Conservation (phyloP, 2,329 filamentous ascomycete species). For the Trichoderma asperellum region DNA sequence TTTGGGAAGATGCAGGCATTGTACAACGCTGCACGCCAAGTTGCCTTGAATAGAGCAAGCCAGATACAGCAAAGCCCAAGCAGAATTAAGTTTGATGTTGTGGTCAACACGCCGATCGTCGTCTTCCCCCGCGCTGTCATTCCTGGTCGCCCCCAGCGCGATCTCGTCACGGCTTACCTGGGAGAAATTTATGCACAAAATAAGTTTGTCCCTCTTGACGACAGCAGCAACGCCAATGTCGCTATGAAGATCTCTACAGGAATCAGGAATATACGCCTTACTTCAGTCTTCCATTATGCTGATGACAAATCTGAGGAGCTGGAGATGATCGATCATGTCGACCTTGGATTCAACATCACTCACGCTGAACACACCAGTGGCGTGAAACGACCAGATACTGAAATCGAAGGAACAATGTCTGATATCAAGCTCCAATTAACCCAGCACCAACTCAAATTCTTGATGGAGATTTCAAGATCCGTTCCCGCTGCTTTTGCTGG, state of each 20-base stretch:
- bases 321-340: constrained; percentile 96
- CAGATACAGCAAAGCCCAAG: constrained; percentile 89
- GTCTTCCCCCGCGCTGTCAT: constrained; percentile 84
- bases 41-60: constrained; percentile 88
- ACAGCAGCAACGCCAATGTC: constrained; percentile 70
- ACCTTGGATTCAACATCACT: constrained; percentile 88
- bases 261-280: constrained; percentile 88
- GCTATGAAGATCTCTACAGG: constrained; percentile 91
- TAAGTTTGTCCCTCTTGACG: constrained; percentile 82
- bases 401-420: constrained; percentile 90
- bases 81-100: constrained; percentile 90
- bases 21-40: constrained; percentile 94
- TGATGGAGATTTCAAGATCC: constrained; percentile 83
- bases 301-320: constrained; percentile 77
- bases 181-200: constrained; percentile 98
- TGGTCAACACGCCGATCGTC: constrained; percentile 93
- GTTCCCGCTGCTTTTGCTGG: constrained; percentile 82
- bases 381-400: constrained; percentile 81
- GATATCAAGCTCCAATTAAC: constrained; percentile 89
- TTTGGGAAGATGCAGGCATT: constrained; percentile 99
- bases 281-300: constrained; percentile 83
- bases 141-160: constrained; percentile 70
- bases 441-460: constrained; percentile 86
- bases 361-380: constrained; percentile 84
- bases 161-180: constrained; percentile 88